A percentile compares a stretch with the other conserved stretches of the same genome.
These are phyloP conservation scores for Apophysomyces elegans DNA, from an alignment of 371 early-diverging fungal genomes.

Conservation along the genomic window DNA sequence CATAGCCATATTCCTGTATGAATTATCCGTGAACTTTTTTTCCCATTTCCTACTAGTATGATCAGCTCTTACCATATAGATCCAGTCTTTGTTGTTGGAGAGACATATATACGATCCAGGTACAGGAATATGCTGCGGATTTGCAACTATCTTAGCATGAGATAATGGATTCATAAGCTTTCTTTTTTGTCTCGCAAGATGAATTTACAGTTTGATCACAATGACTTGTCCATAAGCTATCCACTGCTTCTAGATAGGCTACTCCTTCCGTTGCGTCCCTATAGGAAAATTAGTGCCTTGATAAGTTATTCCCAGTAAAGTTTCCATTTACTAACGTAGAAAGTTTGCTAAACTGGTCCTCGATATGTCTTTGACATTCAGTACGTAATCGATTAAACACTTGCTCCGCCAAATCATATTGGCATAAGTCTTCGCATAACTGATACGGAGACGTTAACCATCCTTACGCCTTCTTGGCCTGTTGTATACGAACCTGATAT, in stretches of 20 bases:
- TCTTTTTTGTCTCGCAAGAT: not conserved
- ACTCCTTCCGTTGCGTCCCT: constrained; percentile 38
- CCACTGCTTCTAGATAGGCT: constrained; percentile 57
- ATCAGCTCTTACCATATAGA: constrained; percentile 65
- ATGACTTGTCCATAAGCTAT: constrained; percentile 68
- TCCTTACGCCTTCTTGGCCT: not conserved
- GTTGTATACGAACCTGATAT: constrained; percentile 59
- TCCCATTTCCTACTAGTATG: not conserved
- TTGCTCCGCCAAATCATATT: constrained; percentile 69
- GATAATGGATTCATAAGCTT: not conserved
- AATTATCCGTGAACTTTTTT: not conserved
- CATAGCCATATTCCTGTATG: constrained; percentile 76
- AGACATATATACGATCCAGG: constrained; percentile 88
- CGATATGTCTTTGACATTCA: constrained; percentile 59
- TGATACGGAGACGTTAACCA: constrained; percentile 12
- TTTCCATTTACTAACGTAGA: constrained; percentile 25
- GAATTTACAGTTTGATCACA: constrained; percentile 69
- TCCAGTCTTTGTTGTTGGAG: constrained; percentile 67
- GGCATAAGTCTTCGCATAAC: constrained; percentile 87
- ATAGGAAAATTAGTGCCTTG: constrained; percentile 5
- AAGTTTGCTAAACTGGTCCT: constrained; percentile 33
- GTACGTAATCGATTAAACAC: constrained; percentile 66
- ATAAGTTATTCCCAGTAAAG: not conserved
- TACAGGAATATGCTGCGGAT: constrained; percentile 88
- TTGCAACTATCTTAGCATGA: constrained; percentile 54